Conservation (phyloP, 2,329 filamentous ascomycete genomes). For the Epichloe sp. region DNA sequence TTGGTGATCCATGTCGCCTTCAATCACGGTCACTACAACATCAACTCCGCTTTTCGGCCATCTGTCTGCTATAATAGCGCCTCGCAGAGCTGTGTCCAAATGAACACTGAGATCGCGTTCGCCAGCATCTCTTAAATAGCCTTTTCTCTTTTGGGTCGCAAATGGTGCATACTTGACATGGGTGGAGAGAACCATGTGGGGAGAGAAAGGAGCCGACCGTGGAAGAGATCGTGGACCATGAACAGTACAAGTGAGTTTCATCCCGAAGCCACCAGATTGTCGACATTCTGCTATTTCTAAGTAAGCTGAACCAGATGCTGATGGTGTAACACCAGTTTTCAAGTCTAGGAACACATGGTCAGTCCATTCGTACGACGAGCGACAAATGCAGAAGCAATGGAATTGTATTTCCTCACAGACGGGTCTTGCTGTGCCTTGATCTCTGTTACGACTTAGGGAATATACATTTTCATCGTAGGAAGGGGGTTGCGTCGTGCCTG, state of each 20-base stretch:
- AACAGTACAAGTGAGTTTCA: constrained; percentile 88
- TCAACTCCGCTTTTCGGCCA: constrained; percentile 99
- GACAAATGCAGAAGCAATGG: background rate
- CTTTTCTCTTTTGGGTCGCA: constrained; percentile 66
- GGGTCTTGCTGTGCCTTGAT: constrained; percentile 57
- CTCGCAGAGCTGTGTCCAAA: constrained; percentile 78
- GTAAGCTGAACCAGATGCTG: constrained; percentile 87
- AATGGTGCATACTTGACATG: constrained; percentile 97
- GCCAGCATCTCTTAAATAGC: constrained; percentile 72
- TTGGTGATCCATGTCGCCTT: constrained; percentile 73
- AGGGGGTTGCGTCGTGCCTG: constrained; percentile 66
- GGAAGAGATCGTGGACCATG: constrained; percentile 88
- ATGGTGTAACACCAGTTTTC: constrained; percentile 83
- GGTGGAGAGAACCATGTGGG: constrained; percentile 80
- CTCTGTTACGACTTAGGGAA: constrained; percentile 41
- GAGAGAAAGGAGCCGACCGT: constrained; percentile 79
- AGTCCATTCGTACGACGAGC: background rate
- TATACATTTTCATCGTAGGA: constrained; percentile 45
- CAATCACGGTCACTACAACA: constrained; percentile 81
- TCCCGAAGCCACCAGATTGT: constrained; percentile 42
- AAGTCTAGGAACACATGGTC: constrained; percentile 45
- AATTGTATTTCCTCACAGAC: constrained; percentile 12
- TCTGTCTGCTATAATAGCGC: constrained; percentile 79
- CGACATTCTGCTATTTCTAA: constrained; percentile 48
- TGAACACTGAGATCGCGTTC: constrained; percentile 87